phyloP scores from a whole-genome alignment of 139 green algal genomes.

The Chlorella sp. region DNA sequence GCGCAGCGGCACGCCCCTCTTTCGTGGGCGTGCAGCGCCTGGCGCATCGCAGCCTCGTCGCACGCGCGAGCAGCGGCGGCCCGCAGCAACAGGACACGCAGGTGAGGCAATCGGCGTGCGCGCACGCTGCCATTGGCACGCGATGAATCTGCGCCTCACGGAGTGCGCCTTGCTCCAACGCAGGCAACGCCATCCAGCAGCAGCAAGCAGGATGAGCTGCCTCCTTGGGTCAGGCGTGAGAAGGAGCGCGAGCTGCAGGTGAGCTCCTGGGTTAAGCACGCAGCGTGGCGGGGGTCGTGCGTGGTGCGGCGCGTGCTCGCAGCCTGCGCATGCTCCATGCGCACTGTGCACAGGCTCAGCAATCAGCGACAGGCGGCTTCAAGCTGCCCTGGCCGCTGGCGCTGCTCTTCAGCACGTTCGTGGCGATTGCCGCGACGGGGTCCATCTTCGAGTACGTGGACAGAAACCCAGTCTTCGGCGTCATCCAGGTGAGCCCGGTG shows the following conservation, averaged over 20 bases:
- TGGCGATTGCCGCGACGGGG: slow-evolving; percentile 73
- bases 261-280: no score
- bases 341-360: slow-evolving; percentile 8
- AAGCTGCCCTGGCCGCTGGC: slow-evolving; percentile 69
- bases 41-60: no score
- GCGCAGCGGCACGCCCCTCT: not conserved
- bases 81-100: not conserved
- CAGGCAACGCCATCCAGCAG: not conserved
- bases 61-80: not conserved
- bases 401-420: slow-evolving; percentile 62
- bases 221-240: slow-evolving; percentile 73
- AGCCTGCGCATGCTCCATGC: no score
- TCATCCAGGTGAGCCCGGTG: slow-evolving; percentile 21
- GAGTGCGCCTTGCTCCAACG: not conserved
- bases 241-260: slow-evolving; percentile 57
- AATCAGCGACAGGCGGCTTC: slow-evolving; percentile 5
- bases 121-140: not conserved
- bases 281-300: no score
- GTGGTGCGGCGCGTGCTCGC: no score
- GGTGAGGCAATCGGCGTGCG: not conserved
- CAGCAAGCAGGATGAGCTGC: slow-evolving; percentile 41
- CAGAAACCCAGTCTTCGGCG: slow-evolving; percentile 52
- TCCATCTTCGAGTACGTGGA: slow-evolving; percentile 58
- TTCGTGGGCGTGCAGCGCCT: not conserved
- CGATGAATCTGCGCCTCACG: not conserved